Percentiles rank a stretch among this genome's conserved stretches.
phyloP scores from a whole-genome alignment of 495 filamentous ascomycete genomes.

The Penicillium salamii region DNA sequence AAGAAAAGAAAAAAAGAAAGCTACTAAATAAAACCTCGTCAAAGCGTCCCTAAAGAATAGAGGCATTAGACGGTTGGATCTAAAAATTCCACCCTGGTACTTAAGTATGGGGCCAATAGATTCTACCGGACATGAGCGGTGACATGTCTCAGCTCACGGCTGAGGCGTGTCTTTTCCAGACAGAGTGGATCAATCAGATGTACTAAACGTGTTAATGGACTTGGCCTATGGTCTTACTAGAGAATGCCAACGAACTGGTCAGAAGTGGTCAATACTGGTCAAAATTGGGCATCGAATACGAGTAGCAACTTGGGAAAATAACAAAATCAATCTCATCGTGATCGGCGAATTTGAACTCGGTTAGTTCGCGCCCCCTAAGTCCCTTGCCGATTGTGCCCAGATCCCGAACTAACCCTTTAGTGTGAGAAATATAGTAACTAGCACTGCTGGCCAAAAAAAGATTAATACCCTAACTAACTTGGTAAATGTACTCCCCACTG shows the following conservation, averaged over 20 bases:
- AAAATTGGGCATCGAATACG: too few relatives aligned
- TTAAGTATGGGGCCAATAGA: conserved; percentile 10
- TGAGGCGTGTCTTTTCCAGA: conserved; percentile 14
- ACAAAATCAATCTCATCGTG: neutral
- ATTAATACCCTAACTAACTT: too few relatives aligned
- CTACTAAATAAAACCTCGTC: neutral
- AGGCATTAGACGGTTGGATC: conserved; percentile 5
- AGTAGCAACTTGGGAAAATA: too few relatives aligned
- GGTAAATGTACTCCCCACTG: neutral
- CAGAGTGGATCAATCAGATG: conserved; percentile 27
- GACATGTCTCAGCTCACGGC: conserved; percentile 25
- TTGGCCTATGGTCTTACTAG: conserved; percentile 1
- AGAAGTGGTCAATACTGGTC: too few relatives aligned
- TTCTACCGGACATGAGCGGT: conserved; percentile 13
- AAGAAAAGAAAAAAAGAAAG: neutral
- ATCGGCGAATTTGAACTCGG: neutral
- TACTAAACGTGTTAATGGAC: too few relatives aligned
- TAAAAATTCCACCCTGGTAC: conserved; percentile 5
- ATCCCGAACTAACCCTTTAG: neutral
- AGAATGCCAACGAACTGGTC: too few relatives aligned
- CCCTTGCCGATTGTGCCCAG: neutral
- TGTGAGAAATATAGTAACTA: too few relatives aligned
- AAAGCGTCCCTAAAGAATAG: conserved; percentile 1
- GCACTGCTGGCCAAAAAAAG: too few relatives aligned
- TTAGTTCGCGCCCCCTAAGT: neutral